These are phyloP conservation scores for Haematococcus sp. DNA, from an alignment of 139 green algal genomes.

Conservation along the genomic window DNA sequence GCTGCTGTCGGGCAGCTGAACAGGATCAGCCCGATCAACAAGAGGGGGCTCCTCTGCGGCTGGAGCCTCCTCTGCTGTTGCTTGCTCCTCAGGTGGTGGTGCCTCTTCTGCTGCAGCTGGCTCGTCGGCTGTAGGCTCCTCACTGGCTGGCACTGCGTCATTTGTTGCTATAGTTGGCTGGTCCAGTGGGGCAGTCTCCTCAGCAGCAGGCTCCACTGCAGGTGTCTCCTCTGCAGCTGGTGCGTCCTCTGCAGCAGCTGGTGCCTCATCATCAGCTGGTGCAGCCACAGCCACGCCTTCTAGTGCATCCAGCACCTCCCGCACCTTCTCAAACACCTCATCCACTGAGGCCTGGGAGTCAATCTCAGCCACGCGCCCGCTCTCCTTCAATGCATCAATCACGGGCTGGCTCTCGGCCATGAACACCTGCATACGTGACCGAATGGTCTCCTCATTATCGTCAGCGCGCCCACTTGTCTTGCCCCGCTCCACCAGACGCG, in stretches of 20 bases:
- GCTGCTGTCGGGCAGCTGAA: too few relatives aligned
- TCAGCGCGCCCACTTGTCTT: conserved; percentile 58
- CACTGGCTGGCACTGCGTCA: too few relatives aligned
- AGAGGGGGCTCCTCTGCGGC: too few relatives aligned
- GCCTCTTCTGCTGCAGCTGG: background rate
- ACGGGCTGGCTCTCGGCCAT: conserved; percentile 37
- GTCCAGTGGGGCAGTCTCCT: too few relatives aligned
- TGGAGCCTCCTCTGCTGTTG: too few relatives aligned
- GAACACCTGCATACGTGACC: conserved; percentile 56
- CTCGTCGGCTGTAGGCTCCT: background rate
- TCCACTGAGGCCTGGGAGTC: conserved; percentile 17
- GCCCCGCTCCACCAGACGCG: conserved; percentile 54
- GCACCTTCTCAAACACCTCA: conserved; percentile 30
- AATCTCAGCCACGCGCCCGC: conserved; percentile 29
- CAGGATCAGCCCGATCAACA: too few relatives aligned
- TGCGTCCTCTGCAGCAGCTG: background rate
- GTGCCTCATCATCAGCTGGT: background rate
- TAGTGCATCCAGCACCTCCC: conserved; percentile 30
- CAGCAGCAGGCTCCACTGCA: too few relatives aligned
- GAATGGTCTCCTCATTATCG: conserved; percentile 72
- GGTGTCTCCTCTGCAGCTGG: background rate
- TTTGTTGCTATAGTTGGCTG: too few relatives aligned
- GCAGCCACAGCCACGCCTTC: background rate
- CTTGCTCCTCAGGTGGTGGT: background rate
- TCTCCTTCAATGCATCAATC: conserved; percentile 31